A percentile compares a stretch with the other conserved stretches of the same genome.
These are phyloP conservation scores for Castanopsis chinensis DNA, from an alignment of 306 rosid species.

Conservation along the genomic window DNA sequence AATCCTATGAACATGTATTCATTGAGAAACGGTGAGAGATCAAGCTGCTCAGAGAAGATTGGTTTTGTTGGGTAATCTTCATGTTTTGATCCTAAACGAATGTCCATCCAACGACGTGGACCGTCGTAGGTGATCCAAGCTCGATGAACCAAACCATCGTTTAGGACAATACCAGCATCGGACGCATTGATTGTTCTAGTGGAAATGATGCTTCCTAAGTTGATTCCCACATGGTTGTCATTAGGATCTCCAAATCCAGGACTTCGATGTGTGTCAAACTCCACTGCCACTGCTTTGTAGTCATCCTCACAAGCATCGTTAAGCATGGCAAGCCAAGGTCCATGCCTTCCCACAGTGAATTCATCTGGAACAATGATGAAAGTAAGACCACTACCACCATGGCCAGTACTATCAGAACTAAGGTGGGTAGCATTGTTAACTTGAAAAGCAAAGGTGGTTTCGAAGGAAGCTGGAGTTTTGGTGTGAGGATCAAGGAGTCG, in stretches of 20 bases:
- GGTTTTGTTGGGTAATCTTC: constrained; percentile 43
- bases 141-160: constrained; percentile 31
- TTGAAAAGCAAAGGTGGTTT: constrained; percentile 61
- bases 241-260: constrained; percentile 73
- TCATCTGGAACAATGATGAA: constrained; percentile 81
- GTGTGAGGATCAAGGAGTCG: constrained; percentile 56
- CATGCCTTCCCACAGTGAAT: constrained; percentile 77
- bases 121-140: constrained; percentile 67
- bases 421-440: constrained; percentile 34
- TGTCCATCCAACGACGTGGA: constrained; percentile 51
- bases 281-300: constrained; percentile 64
- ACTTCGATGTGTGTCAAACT: constrained; percentile 61
- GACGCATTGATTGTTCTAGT: constrained; percentile 49
- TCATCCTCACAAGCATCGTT: constrained; percentile 70
- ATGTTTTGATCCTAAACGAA: constrained; percentile 39
- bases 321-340: constrained; percentile 84
- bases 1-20: constrained; percentile 89
- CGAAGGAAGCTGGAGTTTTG: constrained; percentile 63
- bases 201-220: constrained; percentile 62
- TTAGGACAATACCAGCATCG: constrained; percentile 37
- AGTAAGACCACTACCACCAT: constrained; percentile 72
- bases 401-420: not conserved
- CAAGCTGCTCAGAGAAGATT: constrained; percentile 44
- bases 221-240: constrained; percentile 76
- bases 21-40: constrained; percentile 42